Conservation (phyloP, 495 filamentous ascomycete species). For the Podospora pseudopauciseta region DNA sequence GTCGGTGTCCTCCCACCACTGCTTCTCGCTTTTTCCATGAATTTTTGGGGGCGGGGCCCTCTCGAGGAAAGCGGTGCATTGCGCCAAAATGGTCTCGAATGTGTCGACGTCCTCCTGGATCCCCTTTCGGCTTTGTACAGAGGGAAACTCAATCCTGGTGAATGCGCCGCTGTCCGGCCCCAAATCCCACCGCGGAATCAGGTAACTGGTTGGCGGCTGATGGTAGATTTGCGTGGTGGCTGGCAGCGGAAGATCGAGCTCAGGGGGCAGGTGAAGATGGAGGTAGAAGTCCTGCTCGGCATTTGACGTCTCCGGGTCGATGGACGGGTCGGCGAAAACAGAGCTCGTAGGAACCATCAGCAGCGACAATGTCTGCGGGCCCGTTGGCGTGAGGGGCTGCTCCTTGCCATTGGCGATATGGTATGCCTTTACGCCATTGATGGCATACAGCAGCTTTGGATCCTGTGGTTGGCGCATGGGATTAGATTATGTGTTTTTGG, state of each 20-base stretch:
- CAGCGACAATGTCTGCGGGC: constrained; percentile 82
- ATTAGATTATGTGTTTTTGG: constrained; percentile 12
- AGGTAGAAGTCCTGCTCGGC: constrained; percentile 93
- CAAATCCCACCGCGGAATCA: constrained; percentile 90
- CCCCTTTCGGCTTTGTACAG: constrained; percentile 61
- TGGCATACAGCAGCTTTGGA: constrained; percentile 76
- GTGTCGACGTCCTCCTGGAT: constrained; percentile 92
- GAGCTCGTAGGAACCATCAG: constrained; percentile 89
- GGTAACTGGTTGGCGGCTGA: constrained; percentile 80
- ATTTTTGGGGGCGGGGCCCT: constrained; percentile 58
- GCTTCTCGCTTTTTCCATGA: neutral
- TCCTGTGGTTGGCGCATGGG: constrained; percentile 43
- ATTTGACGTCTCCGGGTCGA: constrained; percentile 49
- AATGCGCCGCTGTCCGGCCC: constrained; percentile 84
- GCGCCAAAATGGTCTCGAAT: constrained; percentile 92
- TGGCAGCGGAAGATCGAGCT: constrained; percentile 84
- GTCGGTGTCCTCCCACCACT: constrained; percentile 25
- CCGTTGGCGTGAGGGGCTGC: constrained; percentile 73
- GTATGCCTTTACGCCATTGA: constrained; percentile 79
- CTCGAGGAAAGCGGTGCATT: constrained; percentile 91
- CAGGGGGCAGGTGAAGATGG: constrained; percentile 87
- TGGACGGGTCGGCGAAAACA: constrained; percentile 59
- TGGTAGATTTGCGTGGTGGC: constrained; percentile 95
- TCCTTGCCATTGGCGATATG: constrained; percentile 87
- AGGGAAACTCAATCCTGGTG: constrained; percentile 83